Base-by-base conservation (phyloP, 2,329 filamentous ascomycete genomes). In the Sporothrix brunneoviolacea region DNA sequence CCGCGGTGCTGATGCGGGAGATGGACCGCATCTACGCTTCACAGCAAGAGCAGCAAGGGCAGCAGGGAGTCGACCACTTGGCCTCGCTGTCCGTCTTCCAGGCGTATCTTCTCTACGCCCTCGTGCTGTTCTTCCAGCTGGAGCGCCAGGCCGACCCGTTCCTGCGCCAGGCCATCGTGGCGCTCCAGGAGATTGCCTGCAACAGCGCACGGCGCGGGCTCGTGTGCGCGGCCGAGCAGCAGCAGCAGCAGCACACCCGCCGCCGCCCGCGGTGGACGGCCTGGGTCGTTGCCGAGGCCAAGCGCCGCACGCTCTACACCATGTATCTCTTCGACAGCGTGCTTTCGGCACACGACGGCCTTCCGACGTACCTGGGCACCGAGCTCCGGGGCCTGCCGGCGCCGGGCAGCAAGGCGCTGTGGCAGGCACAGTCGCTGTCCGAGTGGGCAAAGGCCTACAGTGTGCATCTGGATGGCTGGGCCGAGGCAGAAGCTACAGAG, bases 301-400 rank as follows among this genome's bases (percentile, higher is more conserved):
- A 78, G 53, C 66, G 76, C 3, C 68, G 78, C 4, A 71, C 73
- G 0, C 53, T 81, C 0, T 77, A 69, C 51, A 65, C 67, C 0
- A 74, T 78, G 68, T 80, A 79, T 49, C 61, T 80, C 3, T 71
- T 80, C 38, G 74, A 76, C 51, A 77, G 69, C 37, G 59, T 77
- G 0, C 68, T 78, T 7, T 68, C 69, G 1, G 58, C 68, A 0
- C 63, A 70, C 8, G 65, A 75, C 5, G 65, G 65, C 0, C 56
- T 75, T 0, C 70, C 73, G 0, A 73, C 69, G 0, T 79, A 72
- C 43, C 59, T 79, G 0, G 75, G 71, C 1, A 70, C 65, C 0
- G 77, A 80, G 56, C 60, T 80, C 13, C 60, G 56, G 2, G 70
- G 68, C 0, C 54, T 79, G 0, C 68, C 64, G 0, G 71, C 69